Evolutionary conservation across 148 eudicot genomes (phyloP).

Genomic region (Arbutus unedo): DNA sequence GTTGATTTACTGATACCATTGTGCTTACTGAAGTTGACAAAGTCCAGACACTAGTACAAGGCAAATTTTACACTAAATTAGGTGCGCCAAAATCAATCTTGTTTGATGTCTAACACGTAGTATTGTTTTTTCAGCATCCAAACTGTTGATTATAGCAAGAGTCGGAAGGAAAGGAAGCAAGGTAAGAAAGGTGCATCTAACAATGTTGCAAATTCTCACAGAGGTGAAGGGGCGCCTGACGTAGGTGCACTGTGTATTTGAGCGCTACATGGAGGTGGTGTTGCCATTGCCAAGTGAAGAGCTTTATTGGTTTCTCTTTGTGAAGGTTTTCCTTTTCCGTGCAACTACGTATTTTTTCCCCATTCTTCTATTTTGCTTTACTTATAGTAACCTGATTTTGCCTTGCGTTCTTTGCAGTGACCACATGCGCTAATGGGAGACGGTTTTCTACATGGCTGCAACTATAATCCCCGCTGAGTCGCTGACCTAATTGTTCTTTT

Average conservation of each 20-base stretch:
- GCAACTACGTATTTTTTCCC: neutral
- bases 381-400: neutral
- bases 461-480: neutral
- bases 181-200: conserved; percentile 52
- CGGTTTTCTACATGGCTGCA: neutral
- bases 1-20: neutral
- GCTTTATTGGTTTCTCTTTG: conserved; percentile 6
- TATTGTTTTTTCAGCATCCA: conserved; percentile 43
- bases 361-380: neutral
- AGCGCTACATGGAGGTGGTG: conserved; percentile 30
- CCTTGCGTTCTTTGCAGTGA: neutral
- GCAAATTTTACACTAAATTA: neutral
- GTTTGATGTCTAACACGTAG: neutral
- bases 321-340: neutral
- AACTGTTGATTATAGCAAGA: conserved; percentile 41
- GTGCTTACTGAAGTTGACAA: neutral
- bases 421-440: neutral
- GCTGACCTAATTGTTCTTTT: neutral
- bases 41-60: neutral
- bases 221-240: conserved; percentile 52
- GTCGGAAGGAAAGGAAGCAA: conserved; percentile 54
- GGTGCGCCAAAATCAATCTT: neutral
- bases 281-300: conserved; percentile 2
- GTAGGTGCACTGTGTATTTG: conserved; percentile 85
- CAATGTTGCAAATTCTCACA: conserved; percentile 22